These are phyloP conservation scores for Fragaria vesca DNA, from an alignment of 306 rosid genomes.

Conservation along the genomic window DNA sequence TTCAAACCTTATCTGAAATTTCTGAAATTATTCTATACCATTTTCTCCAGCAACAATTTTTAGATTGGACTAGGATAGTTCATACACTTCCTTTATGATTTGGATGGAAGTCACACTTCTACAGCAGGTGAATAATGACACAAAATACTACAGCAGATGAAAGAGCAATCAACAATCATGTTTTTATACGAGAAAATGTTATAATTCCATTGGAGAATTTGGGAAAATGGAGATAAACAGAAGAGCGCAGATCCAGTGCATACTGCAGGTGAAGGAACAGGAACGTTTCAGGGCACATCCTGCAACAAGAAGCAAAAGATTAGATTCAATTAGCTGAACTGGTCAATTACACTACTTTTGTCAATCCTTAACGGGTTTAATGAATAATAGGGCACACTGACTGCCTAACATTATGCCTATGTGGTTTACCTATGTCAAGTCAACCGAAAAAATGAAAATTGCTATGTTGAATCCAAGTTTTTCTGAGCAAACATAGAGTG, in stretches of 20 bases:
- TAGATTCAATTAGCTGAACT: background rate
- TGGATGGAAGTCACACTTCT: background rate
- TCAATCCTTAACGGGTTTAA: background rate
- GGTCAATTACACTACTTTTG: background rate
- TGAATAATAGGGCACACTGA: background rate
- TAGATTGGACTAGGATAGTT: background rate
- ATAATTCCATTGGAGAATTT: background rate
- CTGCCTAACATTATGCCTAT: background rate
- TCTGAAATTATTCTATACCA: background rate
- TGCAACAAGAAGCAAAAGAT: background rate
- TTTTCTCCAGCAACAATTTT: background rate
- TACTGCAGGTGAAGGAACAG: background rate
- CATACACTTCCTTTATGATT: background rate
- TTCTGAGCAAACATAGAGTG: background rate
- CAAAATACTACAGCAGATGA: background rate
- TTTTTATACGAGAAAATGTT: background rate
- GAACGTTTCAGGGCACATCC: background rate
- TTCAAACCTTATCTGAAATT: background rate
- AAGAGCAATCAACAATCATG: slow-evolving; percentile 10
- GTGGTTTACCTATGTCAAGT: background rate
- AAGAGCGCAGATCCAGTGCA: background rate
- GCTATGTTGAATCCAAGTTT: background rate
- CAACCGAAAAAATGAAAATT: background rate
- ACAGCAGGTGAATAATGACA: slow-evolving; percentile 1
- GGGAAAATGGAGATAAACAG: background rate